Percentiles rank a stretch among this genome's conserved stretches.
phyloP scores from a whole-genome alignment of 768 basidiomycete genomes.

The Terana coerulea region DNA sequence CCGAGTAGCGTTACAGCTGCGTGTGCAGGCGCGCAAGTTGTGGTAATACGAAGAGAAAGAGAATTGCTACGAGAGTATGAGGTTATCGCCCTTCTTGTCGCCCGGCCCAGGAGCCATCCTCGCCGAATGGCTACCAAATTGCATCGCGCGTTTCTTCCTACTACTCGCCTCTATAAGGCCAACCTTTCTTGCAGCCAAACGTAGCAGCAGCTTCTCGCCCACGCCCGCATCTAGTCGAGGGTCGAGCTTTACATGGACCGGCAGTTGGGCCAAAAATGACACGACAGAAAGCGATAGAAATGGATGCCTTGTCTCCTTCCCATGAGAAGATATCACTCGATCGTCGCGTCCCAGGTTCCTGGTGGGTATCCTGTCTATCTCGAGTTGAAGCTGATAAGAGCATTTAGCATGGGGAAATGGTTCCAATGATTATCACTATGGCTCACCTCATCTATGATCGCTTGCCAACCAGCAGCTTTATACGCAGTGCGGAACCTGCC shows the following conservation, averaged over 20 bases:
- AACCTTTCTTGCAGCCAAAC: slow-evolving; percentile 66
- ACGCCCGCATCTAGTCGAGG: slow-evolving; percentile 66
- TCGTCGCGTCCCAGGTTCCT: slow-evolving; percentile 95
- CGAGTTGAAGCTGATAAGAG: slow-evolving; percentile 70
- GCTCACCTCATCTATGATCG: slow-evolving; percentile 74
- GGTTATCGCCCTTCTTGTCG: slow-evolving; percentile 51
- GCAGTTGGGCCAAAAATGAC: slow-evolving; percentile 69
- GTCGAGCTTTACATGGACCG: slow-evolving; percentile 82
- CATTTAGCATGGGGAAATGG: neutral
- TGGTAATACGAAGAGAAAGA: too few relatives aligned
- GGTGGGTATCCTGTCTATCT: slow-evolving; percentile 81
- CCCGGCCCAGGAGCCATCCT: slow-evolving; percentile 67
- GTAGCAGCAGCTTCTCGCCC: slow-evolving; percentile 87
- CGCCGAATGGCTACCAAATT: slow-evolving; percentile 89
- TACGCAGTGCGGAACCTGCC: slow-evolving; percentile 82
- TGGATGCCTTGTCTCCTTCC: slow-evolving; percentile 90
- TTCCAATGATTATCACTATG: neutral
- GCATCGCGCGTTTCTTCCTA: slow-evolving; percentile 93
- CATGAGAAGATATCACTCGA: slow-evolving; percentile 85
- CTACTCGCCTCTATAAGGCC: slow-evolving; percentile 71
- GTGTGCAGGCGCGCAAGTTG: too few relatives aligned
- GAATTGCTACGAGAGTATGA: slow-evolving; percentile 16
- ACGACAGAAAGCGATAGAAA: slow-evolving; percentile 83
- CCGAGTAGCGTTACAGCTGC: too few relatives aligned
- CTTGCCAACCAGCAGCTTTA: slow-evolving; percentile 62